Evolutionary conservation across 495 filamentous ascomycete species (phyloP).

Genomic region (Penicillium subrubescens): DNA sequence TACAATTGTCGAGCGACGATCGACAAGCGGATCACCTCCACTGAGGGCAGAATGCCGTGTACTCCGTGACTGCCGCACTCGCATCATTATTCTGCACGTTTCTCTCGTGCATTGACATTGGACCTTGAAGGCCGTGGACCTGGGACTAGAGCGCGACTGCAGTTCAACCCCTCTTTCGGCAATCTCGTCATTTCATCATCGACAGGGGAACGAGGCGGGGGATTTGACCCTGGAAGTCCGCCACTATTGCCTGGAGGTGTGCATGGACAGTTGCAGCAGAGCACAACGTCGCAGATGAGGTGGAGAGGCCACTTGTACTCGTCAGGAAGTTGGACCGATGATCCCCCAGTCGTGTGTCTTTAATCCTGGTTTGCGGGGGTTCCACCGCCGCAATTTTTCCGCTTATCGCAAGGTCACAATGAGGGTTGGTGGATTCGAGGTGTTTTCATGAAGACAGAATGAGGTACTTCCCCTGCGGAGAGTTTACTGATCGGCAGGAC

Average conservation of each 20-base stretch:
- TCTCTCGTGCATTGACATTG: neutral
- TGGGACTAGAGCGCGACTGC: neutral
- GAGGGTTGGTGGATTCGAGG: neutral
- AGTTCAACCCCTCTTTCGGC: neutral
- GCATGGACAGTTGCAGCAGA: slow-evolving; percentile 15
- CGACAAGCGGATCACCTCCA: slow-evolving; percentile 12
- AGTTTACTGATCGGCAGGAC: neutral
- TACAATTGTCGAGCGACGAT: slow-evolving; percentile 11
- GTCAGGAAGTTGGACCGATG: slow-evolving; percentile 22
- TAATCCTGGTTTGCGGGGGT: slow-evolving; percentile 12
- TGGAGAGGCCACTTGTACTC: slow-evolving; percentile 5
- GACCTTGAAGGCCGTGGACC: neutral
- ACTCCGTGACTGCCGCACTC: slow-evolving; percentile 1
- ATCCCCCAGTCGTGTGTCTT: slow-evolving; percentile 17
- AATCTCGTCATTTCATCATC: slow-evolving; percentile 15
- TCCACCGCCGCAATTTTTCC: slow-evolving; percentile 34
- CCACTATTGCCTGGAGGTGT: slow-evolving; percentile 8
- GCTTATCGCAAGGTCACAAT: slow-evolving; percentile 24
- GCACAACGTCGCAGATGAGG: slow-evolving; percentile 12
- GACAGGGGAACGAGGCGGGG: slow-evolving; percentile 19
- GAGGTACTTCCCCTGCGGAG: slow-evolving; percentile 7
- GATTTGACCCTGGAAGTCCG: slow-evolving; percentile 4
- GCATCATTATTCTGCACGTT: neutral
- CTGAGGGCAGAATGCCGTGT: slow-evolving; percentile 1
- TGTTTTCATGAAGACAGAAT: neutral